Base-by-base conservation (phyloP, 108 stramenopile species). In the Nitzschia putrida region DNA sequence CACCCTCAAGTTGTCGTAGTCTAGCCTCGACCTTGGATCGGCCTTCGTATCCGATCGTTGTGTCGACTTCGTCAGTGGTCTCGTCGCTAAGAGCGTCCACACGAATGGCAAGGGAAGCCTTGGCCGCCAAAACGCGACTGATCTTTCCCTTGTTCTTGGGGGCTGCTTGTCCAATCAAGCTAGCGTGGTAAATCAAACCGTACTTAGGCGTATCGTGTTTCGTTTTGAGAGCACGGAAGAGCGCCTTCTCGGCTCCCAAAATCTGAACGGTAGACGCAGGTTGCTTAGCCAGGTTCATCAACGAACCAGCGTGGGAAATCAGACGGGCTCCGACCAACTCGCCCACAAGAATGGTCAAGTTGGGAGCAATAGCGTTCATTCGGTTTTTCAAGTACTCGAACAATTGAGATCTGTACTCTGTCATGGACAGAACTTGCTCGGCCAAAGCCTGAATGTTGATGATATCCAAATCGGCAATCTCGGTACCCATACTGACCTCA, bases 81-180 rank as follows among this genome's bases (percentile, higher is more conserved):
- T 95, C 95, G 65, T 95, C 95, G 42, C 90, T 95, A 18, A 99
- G 79, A n/a, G 99, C 98, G 88, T 99, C 99, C 23, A 99, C 98
- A 47, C 99, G 94, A 53, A 94, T 96, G 18, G 98, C 98, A 14
- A 99, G 82, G 8, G 98, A 81, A 24, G 95, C 92, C 91, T 99
- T 99, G 56, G 98, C 98, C 22, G 99, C 98, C 52, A 99, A 88
- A 12, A 99, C 98, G 44, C 99, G 94, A 66, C 91, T 89, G 50
- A 99, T 97, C 82, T 99, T 99, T 40, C 99, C 99, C 84, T 99
- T 99, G 85, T 98, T 83, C 89, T 99, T 99, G 13, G 98, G 97
- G 42, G 94, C 85, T 11, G 98, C 94, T 77, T 99, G 99, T 52
- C 99, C 99, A 53, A 99, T 96, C 39, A 99, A 55, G 34, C 95